A percentile compares a stretch with the other conserved stretches of the same genome.
These are phyloP conservation scores for Phytophthora aleatoria DNA, from an alignment of 352 stramenopile species.

Conservation along the genomic window DNA sequence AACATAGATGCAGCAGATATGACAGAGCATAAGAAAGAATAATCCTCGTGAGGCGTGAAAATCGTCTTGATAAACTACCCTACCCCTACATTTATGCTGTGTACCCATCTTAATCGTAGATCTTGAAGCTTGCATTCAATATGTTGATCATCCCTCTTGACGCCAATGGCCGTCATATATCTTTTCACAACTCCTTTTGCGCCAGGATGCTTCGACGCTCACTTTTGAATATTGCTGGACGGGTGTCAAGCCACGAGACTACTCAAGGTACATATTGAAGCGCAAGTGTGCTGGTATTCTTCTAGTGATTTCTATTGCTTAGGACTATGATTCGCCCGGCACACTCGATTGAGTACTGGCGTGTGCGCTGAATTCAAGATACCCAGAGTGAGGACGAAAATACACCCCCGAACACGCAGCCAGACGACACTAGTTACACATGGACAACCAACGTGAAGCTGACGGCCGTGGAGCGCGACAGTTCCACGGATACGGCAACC, in stretches of 20 bases:
- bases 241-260: background rate
- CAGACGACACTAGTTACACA: background rate
- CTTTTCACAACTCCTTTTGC: background rate
- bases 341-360: slow-evolving; percentile 3
- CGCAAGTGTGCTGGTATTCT: too few species aligned
- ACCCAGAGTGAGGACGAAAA: slow-evolving; percentile 9
- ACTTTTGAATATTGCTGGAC: slow-evolving; percentile 1
- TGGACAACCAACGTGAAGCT: background rate
- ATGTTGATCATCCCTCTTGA: slow-evolving; percentile 10
- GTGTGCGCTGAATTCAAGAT: slow-evolving; percentile 1
- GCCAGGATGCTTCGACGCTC: background rate
- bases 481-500: background rate
- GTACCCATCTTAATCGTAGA: slow-evolving; percentile 10
- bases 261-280: too few species aligned
- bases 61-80: slow-evolving; percentile 7
- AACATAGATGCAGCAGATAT: slow-evolving; percentile 8
- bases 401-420: slow-evolving; percentile 1
- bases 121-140: slow-evolving; percentile 10
- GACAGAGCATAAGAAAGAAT: background rate
- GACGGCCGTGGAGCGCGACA: background rate
- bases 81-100: slow-evolving; percentile 8
- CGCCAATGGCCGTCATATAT: too few species aligned
- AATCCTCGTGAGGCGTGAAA: background rate
- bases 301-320: too few species aligned
- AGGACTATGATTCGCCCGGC: slow-evolving; percentile 1